Evolutionary conservation across 1,284 basidiomycete species (phyloP).

Genomic region (Pseudozyma thailandica): DNA sequence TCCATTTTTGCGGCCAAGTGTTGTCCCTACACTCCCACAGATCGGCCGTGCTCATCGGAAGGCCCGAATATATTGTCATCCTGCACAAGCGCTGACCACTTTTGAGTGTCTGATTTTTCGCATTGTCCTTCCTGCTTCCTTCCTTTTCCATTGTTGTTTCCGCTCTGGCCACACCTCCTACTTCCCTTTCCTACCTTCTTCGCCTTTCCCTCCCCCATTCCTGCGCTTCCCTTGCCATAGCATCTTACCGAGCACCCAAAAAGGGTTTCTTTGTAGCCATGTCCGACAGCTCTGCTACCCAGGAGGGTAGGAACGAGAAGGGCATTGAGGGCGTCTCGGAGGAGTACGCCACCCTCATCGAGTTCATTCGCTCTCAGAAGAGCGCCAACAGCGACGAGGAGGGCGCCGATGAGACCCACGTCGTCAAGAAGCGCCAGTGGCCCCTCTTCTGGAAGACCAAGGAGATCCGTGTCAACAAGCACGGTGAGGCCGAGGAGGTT

Average conservation of each 20-base stretch:
- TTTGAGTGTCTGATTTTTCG: background rate
- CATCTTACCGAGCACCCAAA: slow-evolving; percentile 2
- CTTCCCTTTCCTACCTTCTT: background rate
- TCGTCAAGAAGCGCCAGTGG: slow-evolving; percentile 65
- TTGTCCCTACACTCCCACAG: no score
- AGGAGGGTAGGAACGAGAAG: slow-evolving; percentile 53
- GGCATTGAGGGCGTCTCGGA: slow-evolving; percentile 47
- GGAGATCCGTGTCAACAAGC: slow-evolving; percentile 67
- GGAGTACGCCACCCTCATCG: slow-evolving; percentile 64
- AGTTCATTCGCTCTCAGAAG: slow-evolving; percentile 66
- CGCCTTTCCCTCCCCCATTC: no score
- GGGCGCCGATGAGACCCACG: slow-evolving; percentile 53
- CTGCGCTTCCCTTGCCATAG: background rate
- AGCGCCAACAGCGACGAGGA: slow-evolving; percentile 49
- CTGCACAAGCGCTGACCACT: no score
- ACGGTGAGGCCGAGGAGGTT: slow-evolving; percentile 65
- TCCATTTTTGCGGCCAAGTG: no score
- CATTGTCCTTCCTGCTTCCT: background rate
- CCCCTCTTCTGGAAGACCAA: slow-evolving; percentile 64
- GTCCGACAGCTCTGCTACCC: slow-evolving; percentile 56
- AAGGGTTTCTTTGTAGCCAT: slow-evolving; percentile 19
- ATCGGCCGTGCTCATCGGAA: no score
- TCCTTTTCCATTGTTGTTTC: background rate
- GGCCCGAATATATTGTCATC: no score
- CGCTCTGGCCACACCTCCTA: background rate